Percentiles rank a stretch among this genome's conserved stretches.
Evolutionary conservation across 106 monocot species (phyloP).

Genomic region (Iris macrosiphon): DNA sequence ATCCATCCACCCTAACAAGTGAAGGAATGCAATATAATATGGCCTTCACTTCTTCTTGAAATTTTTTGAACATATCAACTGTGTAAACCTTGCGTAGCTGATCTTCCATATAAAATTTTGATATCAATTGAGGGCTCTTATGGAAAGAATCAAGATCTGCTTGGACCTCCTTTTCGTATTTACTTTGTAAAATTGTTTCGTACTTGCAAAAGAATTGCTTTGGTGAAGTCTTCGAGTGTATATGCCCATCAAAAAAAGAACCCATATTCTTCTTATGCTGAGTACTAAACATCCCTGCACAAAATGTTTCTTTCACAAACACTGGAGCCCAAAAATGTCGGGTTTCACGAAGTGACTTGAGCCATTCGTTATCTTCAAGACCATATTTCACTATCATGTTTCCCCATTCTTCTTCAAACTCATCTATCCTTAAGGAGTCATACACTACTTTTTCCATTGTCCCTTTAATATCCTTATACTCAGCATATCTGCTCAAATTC

Average conservation of each 20-base stretch:
- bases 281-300: constrained; percentile 30
- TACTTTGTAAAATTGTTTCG: constrained; percentile 31
- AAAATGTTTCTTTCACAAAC: constrained; percentile 35
- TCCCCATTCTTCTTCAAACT: constrained; percentile 36
- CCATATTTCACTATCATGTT: constrained; percentile 25
- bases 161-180: constrained; percentile 37
- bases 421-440: constrained; percentile 21
- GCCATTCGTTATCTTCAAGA: constrained; percentile 40
- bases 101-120: constrained; percentile 56
- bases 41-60: constrained; percentile 53
- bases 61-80: constrained; percentile 51
- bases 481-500: constrained; percentile 27
- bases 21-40: constrained; percentile 45
- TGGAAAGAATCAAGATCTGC: constrained; percentile 43
- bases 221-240: constrained; percentile 36
- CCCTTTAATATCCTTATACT: constrained; percentile 31
- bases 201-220: constrained; percentile 44
- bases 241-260: constrained; percentile 37
- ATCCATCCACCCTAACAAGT: constrained; percentile 32
- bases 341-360: constrained; percentile 31
- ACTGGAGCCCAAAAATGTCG: constrained; percentile 30
- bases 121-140: constrained; percentile 39
- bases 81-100: constrained; percentile 46
- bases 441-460: constrained; percentile 26
- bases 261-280: constrained; percentile 19